phyloP scores from a whole-genome alignment of 2,329 filamentous ascomycete species.

The Sporothrix protearum region DNA sequence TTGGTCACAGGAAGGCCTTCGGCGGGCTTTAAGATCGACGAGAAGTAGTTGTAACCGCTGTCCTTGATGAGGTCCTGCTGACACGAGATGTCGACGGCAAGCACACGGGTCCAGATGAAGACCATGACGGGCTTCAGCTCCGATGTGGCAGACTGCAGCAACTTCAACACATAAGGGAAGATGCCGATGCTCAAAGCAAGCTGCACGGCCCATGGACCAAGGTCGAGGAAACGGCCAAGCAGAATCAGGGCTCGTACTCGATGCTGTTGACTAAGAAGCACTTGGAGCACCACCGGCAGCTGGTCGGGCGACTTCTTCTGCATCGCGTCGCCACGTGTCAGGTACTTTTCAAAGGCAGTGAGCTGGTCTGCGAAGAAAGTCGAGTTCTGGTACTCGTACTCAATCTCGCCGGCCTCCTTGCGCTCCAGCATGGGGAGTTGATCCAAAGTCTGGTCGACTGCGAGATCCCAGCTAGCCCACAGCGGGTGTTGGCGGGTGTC shows the following conservation, averaged over 20 bases:
- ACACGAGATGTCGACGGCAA: conserved; percentile 91
- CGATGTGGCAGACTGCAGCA: conserved; percentile 88
- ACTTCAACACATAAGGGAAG: conserved; percentile 96
- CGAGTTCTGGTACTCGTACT: conserved; percentile 93
- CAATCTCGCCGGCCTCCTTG: conserved; percentile 66
- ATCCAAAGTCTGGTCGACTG: conserved; percentile 88
- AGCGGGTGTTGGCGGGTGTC: conserved; percentile 92
- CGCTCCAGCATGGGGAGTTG: conserved; percentile 83
- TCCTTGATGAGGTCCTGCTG: conserved; percentile 94
- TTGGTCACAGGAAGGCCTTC: conserved; percentile 83
- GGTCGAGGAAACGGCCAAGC: conserved; percentile 86
- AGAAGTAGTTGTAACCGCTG: conserved; percentile 95
- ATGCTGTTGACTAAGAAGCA: conserved; percentile 92
- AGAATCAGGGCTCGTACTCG: conserved; percentile 85
- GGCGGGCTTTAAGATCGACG: conserved; percentile 80
- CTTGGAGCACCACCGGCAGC: conserved; percentile 91
- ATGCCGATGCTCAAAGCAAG: conserved; percentile 96
- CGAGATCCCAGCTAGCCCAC: conserved; percentile 97
- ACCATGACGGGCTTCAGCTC: conserved; percentile 99
- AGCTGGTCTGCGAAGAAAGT: conserved; percentile 96
- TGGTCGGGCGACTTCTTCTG: conserved; percentile 88
- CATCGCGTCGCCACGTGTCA: conserved; percentile 74
- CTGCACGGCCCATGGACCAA: conserved; percentile 98
- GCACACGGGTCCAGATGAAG: conserved; percentile 95
- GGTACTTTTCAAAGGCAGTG: conserved; percentile 94